These are phyloP conservation scores for Nigrospora osmanthi DNA, from an alignment of 2,329 filamentous ascomycete species.

Conservation along the genomic window DNA sequence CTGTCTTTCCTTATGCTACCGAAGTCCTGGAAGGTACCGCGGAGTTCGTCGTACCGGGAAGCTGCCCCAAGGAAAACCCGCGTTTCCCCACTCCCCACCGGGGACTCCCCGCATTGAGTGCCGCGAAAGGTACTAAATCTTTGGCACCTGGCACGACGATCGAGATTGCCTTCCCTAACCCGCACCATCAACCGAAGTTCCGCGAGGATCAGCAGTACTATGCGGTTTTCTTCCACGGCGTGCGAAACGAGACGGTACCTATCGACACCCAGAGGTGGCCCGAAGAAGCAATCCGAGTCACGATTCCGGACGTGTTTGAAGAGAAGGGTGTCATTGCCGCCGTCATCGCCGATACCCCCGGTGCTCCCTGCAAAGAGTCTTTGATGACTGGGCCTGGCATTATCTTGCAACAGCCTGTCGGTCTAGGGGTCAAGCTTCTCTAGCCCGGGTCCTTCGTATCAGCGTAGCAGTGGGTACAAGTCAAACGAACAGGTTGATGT, in stretches of 20 bases:
- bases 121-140: slow-evolving; percentile 13
- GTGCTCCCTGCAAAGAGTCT: slow-evolving; percentile 24
- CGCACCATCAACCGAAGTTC: slow-evolving; percentile 17
- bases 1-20: slow-evolving; percentile 30
- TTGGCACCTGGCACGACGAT: slow-evolving; percentile 22
- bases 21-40: slow-evolving; percentile 29
- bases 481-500: too few species aligned
- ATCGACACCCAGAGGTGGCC: slow-evolving; percentile 20
- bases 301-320: slow-evolving; percentile 25
- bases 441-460: not conserved
- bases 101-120: slow-evolving; percentile 21
- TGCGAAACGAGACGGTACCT: slow-evolving; percentile 25
- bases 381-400: slow-evolving; percentile 30
- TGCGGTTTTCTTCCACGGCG: slow-evolving; percentile 30
- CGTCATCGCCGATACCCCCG: slow-evolving; percentile 25
- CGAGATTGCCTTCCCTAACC: slow-evolving; percentile 20
- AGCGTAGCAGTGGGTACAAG: too few species aligned
- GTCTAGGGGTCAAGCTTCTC: slow-evolving; percentile 11
- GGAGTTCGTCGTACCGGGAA: slow-evolving; percentile 12
- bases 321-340: slow-evolving; percentile 26
- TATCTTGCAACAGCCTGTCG: slow-evolving; percentile 25
- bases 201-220: slow-evolving; percentile 22
- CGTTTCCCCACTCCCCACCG: slow-evolving; percentile 26
- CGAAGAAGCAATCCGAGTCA: slow-evolving; percentile 18
- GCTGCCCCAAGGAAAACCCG: slow-evolving; percentile 27